Evolutionary conservation across 495 filamentous ascomycete species (phyloP).

Genomic region (Daldinia loculata): DNA sequence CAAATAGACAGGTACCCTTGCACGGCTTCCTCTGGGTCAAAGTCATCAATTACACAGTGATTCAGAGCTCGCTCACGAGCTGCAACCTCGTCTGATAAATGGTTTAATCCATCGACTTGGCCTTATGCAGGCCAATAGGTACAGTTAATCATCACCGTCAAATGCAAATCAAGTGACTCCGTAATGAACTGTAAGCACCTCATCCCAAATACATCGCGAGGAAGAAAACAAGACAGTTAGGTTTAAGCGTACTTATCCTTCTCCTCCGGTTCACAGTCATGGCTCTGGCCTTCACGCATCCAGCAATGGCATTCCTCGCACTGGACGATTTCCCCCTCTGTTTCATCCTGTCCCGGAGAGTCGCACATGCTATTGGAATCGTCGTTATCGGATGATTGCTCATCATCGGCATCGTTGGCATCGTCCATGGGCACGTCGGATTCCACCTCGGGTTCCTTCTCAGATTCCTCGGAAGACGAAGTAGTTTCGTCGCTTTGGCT

Average conservation of each 20-base stretch:
- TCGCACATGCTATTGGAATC: background rate
- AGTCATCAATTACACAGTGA: too few species aligned
- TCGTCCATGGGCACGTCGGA: background rate
- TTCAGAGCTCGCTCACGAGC: too few species aligned
- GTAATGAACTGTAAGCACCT: too few species aligned
- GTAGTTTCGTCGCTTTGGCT: background rate
- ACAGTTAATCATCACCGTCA: too few species aligned
- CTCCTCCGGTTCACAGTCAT: constrained; percentile 17
- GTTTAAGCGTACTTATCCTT: constrained; percentile 20
- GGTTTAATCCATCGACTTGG: too few species aligned
- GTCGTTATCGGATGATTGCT: background rate
- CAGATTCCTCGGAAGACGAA: too few species aligned
- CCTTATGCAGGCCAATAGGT: too few species aligned
- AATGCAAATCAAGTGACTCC: too few species aligned
- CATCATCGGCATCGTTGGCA: background rate
- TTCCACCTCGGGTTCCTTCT: too few species aligned
- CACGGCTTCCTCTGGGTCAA: too few species aligned
- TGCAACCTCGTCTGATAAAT: too few species aligned
- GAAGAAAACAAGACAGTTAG: background rate
- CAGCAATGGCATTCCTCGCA: constrained; percentile 25
- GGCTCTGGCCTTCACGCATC: background rate
- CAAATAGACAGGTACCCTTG: too few species aligned
- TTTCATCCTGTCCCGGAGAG: background rate
- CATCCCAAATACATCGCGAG: background rate
- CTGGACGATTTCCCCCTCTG: background rate